Base-by-base conservation (phyloP, 148 eudicot species). In the Fagopyrum tataricum region DNA sequence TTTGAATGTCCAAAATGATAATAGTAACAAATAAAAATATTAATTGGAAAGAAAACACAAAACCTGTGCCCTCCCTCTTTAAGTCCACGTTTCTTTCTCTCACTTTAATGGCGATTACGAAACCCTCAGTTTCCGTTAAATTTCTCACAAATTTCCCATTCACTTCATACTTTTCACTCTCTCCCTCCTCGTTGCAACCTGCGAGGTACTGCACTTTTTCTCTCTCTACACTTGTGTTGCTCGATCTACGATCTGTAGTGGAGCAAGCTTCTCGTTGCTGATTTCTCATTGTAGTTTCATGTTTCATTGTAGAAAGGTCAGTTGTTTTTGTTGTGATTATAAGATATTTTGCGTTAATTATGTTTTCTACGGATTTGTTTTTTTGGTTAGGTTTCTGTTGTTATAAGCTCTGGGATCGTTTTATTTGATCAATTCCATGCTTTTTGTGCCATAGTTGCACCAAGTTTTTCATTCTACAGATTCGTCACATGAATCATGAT, bases 31-130 rank as follows among this genome's bases (percentile, higher is more conserved):
- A 61, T 18, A 61, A 61, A 7, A 1, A 4, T 3, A 15, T 31
- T 31, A 31, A 31, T 31, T 3, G 37, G 14, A 64, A 64, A 5
- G 10, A 64, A 64, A 31, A 13, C 77, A 58, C 74, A 73, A 67
- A 73, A 58, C 74, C 49, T 76, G 64, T 44, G 14, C 74, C 52
- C 52, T 76, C 79, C 74, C 76, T 74, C 75, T 74, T 74, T n/a
- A 70, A 74, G 68, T 76, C 75, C 72, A 82, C 81, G 78, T 72
- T 69, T 79, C 48, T 31, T 42, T 62, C 17, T 43, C 52, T 59
- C 76, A 24, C 76, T 73, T 62, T 74, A 61, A 59, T 74, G 76
- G 76, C 71, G 70, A 74, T 64, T 62, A 46, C 76, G 76, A 74
- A 74, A 74, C 76, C 71, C 70, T 61, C 76, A 23, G 8, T 43